Base-by-base conservation (phyloP, 192 early-diverging fungal species). In the Entomortierella lignicola region DNA sequence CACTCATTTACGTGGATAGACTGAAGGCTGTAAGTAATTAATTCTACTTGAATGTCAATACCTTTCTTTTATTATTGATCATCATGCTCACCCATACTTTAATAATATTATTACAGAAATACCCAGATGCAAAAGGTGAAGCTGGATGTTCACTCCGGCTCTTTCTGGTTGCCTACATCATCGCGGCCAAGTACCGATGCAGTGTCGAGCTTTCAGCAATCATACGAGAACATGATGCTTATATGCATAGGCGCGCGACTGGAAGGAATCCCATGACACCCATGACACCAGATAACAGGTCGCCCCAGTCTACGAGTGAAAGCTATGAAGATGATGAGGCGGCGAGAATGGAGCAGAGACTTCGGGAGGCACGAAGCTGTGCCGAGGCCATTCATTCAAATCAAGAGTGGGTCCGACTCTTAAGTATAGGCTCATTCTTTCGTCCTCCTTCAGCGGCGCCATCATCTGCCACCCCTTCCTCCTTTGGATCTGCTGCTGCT, bases 81-180 rank as follows among this genome's bases (percentile, higher is more conserved):
- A 25, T 68, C 17, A 44, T 21, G 7, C 43, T 58, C 30, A 50
- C 41, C n/a, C 59, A 41, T 54, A 26, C 18, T 26, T 23, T 25
- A 11, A 47, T 3, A 32, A 21, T 52, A 44, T 63, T 42, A 34
- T 47, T 41, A 23, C 79, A 84, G 83, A 84, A 81, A 74, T 83
- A 85, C 51, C 63, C 70, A 15, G 80, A 73, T 20, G 77, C 79
- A 7, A 82, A 81, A 43, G 83, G 85, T 2, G 81, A 84, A 29
- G 53, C 70, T 15, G 85, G 85, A 27, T 85, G 81, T 60, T 83
- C 82, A 17, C 83, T 81, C 10, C 69, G 85, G 0, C 59, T 87
- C 13, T 85, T 87, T 23, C 64, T 87, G 25, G 84, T 84, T 4
- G 85, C 85, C 2, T 87, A 85, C 50, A 84, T 84, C 60, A 79